phyloP scores from a whole-genome alignment of 257 asterid species.

The Ballota nigra region DNA sequence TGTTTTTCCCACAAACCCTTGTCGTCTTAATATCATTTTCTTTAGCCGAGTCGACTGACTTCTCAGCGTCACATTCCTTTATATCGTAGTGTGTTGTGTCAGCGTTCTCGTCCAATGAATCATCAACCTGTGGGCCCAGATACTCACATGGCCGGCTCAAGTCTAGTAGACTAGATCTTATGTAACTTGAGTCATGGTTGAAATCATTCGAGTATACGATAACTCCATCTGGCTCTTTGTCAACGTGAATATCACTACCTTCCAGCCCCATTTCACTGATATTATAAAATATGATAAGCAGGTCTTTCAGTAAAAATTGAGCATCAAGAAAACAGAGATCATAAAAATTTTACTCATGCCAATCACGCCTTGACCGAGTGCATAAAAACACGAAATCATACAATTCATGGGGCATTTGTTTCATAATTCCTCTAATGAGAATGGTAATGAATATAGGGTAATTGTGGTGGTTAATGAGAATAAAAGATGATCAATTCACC shows the following conservation, averaged over 20 bases:
- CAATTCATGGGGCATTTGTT: not conserved
- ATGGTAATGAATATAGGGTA: too few species aligned
- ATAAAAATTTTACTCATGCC: not conserved
- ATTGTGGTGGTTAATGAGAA: too few species aligned
- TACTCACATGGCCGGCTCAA: constrained; percentile 28
- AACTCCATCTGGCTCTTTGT: constrained; percentile 54
- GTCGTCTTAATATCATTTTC: constrained; percentile 30
- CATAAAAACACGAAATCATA: not conserved
- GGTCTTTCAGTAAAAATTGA: not conserved
- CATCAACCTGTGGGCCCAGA: constrained; percentile 29
- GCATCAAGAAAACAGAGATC: not conserved
- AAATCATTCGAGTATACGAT: constrained; percentile 30
- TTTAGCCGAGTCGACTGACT: constrained; percentile 33
- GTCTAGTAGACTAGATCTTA: constrained; percentile 23
- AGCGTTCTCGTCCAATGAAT: constrained; percentile 31
- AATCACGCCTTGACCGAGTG: not conserved
- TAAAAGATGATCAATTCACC: too few species aligned
- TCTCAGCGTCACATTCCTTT: constrained; percentile 52
- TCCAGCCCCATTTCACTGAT: constrained; percentile 50
- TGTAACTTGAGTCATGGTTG: constrained; percentile 27
- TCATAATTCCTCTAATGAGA: too few species aligned
- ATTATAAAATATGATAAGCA: not conserved
- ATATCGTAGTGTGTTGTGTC: constrained; percentile 44
- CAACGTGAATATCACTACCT: constrained; percentile 47
- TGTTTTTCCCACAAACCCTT: constrained; percentile 30